Base-by-base conservation (phyloP, 1,284 basidiomycete genomes). In the Austroboletus olivaceoglutinosus region DNA sequence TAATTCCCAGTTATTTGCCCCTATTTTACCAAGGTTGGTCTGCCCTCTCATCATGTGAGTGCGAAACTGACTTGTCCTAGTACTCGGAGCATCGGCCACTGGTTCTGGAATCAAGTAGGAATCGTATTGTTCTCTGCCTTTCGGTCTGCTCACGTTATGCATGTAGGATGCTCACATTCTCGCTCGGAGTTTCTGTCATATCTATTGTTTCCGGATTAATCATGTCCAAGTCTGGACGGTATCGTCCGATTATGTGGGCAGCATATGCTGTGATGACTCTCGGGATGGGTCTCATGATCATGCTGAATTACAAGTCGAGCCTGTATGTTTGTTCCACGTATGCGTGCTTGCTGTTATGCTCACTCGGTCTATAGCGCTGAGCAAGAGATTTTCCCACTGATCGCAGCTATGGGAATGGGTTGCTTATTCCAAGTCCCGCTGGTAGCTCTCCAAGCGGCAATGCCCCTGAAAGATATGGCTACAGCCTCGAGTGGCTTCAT, bases 391-490 rank as follows among this genome's bases (percentile, higher is more conserved):
- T 86, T 75, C 58, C 82, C 84, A 3, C 60, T 89, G 18, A 67
- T 90, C 18, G 72, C 80, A 8, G 77, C 81, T 5, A 9, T 83
- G 2, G 86, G 86, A 0, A 63, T 84, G 22, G 86, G 86, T 2
- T 76, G 73, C 55, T 65, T 88, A 40, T 86, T 86, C 74, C 83
- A 85, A 67, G 77, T 82, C 8, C 86, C 86, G 0, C 68, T 89
- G 11, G 82, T 90, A 52, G 85, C 76, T n/a, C 67, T 91, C 12
- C 89, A 91, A 70, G 86, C 87, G 1, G 85, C 88, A 0, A 91
- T 92, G 86, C 89, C 89, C 0, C 59, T 88, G 22, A 85, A 83
- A 58, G 87, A 91, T 58, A 88, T 91, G 86, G 85, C 88, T 2
- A 89, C 89, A 0, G 83, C 80, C 52, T 89, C 89, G 0, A 73